Base-by-base conservation (phyloP, 306 rosid species). In the Rubus parviflorus region DNA sequence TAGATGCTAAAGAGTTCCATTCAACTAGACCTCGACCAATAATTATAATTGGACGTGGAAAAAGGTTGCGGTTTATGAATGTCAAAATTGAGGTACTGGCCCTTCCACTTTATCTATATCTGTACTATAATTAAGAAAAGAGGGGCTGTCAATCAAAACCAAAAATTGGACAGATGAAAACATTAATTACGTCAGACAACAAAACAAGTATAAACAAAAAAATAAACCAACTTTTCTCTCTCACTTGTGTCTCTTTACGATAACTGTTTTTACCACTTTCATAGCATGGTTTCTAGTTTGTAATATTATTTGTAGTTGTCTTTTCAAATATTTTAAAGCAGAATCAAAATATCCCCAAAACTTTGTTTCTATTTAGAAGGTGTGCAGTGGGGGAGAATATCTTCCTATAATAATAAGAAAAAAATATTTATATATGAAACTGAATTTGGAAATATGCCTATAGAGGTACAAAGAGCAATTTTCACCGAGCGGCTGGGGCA, bases 51-150 rank as follows among this genome's bases (percentile, higher is more conserved):
- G 99, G 99, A 49, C 80, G 82, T 79, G 94, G 97, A 70, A 95
- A 90, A 87, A 89, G 85, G 82, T 83, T 95, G 86, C 96, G 96
- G 77, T 95, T 95, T 82, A 78, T 89, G 71, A 95, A 95, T 80
- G 96, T 95, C 19, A 95, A 88, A 84, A 88, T 95, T 74, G 96
- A 95, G 99, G 99, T 95, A 92, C 82, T 52, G 45, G 73, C 49
- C 38, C 81, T 69, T 82, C 66, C 72, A 25, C 14, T 80, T 56
- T 54, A 73, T 51, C 15, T 80, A 47, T 48, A 58, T 43, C 5
- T 62, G 68, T 63, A 63, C 5, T 37, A 6, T 63, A 2, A 35
- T 35, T 16, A 2, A 37, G 9, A 37, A 5, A 15, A 63, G 68
- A 14, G 7, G 3, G 0, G 3, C 13, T 20, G 37, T 63, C 17